A percentile compares a stretch with the other conserved stretches of the same genome.
Conservation (phyloP, 169 alveolate genomes). For the Plasmodium fragile region DNA sequence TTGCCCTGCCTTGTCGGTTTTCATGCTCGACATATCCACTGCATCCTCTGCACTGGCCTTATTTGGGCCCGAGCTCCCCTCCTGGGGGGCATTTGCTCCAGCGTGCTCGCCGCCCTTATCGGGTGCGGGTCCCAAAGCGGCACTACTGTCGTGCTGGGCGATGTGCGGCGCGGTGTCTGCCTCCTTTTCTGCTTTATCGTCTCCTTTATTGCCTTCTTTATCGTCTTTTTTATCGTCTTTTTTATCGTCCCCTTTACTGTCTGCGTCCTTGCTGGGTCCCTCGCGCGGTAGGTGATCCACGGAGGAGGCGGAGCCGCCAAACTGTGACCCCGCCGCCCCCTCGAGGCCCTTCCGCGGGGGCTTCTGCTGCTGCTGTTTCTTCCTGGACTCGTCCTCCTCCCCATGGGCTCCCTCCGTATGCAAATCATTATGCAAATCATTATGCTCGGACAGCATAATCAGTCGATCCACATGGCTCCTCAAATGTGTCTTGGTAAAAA, state of each 20-base stretch:
- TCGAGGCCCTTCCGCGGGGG: not conserved
- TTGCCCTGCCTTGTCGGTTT: not conserved
- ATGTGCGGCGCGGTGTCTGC: not conserved
- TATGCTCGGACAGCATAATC: not conserved
- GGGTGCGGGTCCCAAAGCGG: not conserved
- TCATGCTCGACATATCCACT: not conserved
- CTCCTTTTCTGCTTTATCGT: not conserved
- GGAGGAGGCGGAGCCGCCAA: not conserved
- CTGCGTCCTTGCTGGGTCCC: not conserved
- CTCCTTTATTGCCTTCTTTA: not conserved
- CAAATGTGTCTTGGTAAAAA: constrained; percentile 42
- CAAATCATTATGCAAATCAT: not conserved
- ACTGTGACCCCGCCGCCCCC: not conserved
- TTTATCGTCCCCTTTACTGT: not conserved
- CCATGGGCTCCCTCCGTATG: not conserved
- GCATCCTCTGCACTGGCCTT: not conserved
- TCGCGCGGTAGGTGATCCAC: not conserved
- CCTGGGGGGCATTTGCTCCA: not conserved
- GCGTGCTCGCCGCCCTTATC: not conserved
- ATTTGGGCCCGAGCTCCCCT: not conserved
- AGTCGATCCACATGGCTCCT: constrained; percentile 1
- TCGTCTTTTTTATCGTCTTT: not conserved
- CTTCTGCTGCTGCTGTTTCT: not conserved
- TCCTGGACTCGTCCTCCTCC: not conserved
- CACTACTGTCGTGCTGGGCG: not conserved